Base-by-base conservation (phyloP, 2,329 filamentous ascomycete species). In the Boeremia exigua region DNA sequence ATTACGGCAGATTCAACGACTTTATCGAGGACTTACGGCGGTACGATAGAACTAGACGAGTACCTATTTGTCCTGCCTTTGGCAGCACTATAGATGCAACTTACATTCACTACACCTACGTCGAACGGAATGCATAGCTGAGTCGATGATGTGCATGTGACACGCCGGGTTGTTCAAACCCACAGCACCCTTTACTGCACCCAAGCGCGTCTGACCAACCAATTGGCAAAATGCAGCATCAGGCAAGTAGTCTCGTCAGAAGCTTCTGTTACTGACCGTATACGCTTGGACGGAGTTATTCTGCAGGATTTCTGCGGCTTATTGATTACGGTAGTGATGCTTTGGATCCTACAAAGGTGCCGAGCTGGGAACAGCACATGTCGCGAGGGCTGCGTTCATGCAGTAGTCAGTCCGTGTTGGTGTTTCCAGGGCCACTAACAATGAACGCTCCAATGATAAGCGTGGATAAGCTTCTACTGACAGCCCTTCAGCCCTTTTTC, bases 401-500 rank as follows among this genome's bases (percentile, higher is more conserved):
- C 43, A 30, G 19, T 25, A 28, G n/a, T 33, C 46, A 23, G 19
- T 3, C 19, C 51, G 53, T 40, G 36, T 12, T 46, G 32, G 25
- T 27, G 37, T 17, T 29, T 32, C 17, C 36, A n/a, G 17, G 38
- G 43, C 33, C 30, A 34, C 44, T 19, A 29, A 30, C 19, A 17
- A 10, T 9, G 2, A 14, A 39, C 15, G 5, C 27, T 4, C 54
- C 53, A 56, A 43, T 56, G 12, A 37, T 12, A 44, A 44, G 54
- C 48, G 25, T 44, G 14, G 43, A 45, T 27, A 39, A 52, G 29
- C 28, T 45, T 17, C 15, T 29, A 2, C 12, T 15, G 43, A 25
- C 38, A 44, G 43, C 54, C 48, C 54, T 52, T 48, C 15, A 43
- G 54, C 51, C 44, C 51, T 54, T 54, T 48, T 36, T 34, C 29